Evolutionary conservation across 2,329 filamentous ascomycete genomes (phyloP), one percentile per base, ranked within the genome.

Genomic region (Ophiostoma triangulosporum): DNA sequence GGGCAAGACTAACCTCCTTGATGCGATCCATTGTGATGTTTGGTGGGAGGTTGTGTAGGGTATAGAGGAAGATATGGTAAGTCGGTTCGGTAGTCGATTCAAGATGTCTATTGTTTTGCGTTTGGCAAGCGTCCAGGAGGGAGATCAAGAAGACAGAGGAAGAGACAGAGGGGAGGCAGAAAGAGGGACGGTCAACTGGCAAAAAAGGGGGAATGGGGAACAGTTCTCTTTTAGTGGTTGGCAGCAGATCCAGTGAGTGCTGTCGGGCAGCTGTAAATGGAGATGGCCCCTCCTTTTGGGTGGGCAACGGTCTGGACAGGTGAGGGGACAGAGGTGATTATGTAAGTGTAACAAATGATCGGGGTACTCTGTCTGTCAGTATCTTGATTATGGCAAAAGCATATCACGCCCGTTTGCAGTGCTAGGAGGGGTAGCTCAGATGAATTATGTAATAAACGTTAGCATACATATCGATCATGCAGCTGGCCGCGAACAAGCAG

Each of bases 21-120:
- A 93, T 90, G 72, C 84, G 85, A 72, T 93, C 87, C 87, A 91
- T 91, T 66, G 66, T 77, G 68, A 63, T 57, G 59, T 22, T 20
- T 26, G 46, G 8, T 35, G 35, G 12, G 12, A 26, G 27, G 31
- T 15, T 15, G 36, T 43, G 31, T 35, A 36, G 35, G 31, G 46
- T 50, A 36, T 33, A 36, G 2, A 26, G 20, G 20, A 24, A 31
- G 52, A 15, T 20, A 35, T 27, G 54, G 15, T 43, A 32, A 3
- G n/a, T 48, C 15, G 43, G 12, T 45, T 15, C 22, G 48, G 48
- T 31, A 33, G 48, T 11, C 24, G 32, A 50, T 51, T 38, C 31
- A 48, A 43, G 17, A 38, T 46, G 53, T 27, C 17, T 7, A 11
- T 17, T 53, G 20, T 32, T 35, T 33, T 36, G 35, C 40, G 33